These are phyloP conservation scores for Solanum pinnatisectum DNA, from an alignment of 257 asterid species.

Conservation along the genomic window DNA sequence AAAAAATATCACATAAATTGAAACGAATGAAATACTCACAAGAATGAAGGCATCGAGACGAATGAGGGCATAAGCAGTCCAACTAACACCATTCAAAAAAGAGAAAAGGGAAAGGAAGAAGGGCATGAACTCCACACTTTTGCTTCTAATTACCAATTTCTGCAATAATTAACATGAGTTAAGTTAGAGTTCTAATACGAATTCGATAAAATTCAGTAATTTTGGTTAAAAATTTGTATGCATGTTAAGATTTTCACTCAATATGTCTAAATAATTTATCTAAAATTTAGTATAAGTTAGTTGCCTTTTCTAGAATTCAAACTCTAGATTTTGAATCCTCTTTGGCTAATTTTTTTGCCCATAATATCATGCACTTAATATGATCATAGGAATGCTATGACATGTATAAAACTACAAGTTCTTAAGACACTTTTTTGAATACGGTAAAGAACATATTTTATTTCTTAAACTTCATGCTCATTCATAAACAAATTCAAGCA, in stretches of 20 bases:
- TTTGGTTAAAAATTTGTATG: not conserved
- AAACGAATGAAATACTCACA: slow-evolving; percentile 17
- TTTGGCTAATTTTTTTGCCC: not conserved
- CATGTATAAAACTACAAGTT: not conserved
- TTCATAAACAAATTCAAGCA: not conserved
- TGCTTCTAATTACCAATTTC: slow-evolving; percentile 71
- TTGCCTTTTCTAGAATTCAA: not conserved
- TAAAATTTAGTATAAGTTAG: not conserved
- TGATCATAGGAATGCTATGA: not conserved
- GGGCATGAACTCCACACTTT: slow-evolving; percentile 90
- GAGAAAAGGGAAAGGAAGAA: slow-evolving; percentile 63
- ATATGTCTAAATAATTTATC: not conserved
- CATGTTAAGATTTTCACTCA: not conserved
- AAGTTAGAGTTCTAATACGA: not conserved
- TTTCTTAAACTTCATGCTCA: not conserved
- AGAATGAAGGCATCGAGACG: slow-evolving; percentile 56
- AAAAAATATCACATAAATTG: not conserved
- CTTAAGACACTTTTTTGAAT: not conserved
- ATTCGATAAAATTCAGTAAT: not conserved
- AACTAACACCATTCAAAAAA: slow-evolving; percentile 63
- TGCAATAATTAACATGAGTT: slow-evolving; percentile 17
- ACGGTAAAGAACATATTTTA: not conserved
- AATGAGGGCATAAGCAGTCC: slow-evolving; percentile 69
- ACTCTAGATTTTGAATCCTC: not conserved
- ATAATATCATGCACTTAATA: not conserved